A percentile compares a stretch with the other conserved stretches of the same genome.
Evolutionary conservation across 1,284 basidiomycete genomes (phyloP).

Genomic region (Ganoderma lingzhi): DNA sequence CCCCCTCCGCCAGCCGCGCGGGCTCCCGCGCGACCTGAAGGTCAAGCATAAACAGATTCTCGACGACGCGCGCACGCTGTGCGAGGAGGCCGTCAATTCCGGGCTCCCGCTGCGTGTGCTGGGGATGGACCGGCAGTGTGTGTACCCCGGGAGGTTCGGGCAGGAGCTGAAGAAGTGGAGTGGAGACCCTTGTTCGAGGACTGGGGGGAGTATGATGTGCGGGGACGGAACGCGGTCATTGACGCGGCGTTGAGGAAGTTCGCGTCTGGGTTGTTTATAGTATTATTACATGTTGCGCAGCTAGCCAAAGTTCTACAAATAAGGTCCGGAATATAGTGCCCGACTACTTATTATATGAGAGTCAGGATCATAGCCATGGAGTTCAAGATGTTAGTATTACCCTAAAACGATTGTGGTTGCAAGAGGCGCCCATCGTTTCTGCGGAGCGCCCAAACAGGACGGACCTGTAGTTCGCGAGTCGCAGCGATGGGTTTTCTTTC

Average conservation of each 20-base stretch:
- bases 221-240: not conserved
- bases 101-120: not conserved
- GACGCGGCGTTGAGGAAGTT: not conserved
- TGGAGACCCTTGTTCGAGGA: not conserved
- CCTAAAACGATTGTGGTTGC: not conserved
- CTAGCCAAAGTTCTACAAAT: too few relatives aligned
- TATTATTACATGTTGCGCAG: too few relatives aligned
- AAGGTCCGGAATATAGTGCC: too few relatives aligned
- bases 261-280: not conserved
- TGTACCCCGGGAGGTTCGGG: not conserved
- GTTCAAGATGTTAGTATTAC: too few relatives aligned
- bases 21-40: not conserved
- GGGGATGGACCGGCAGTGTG: not conserved
- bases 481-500: not conserved
- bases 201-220: not conserved
- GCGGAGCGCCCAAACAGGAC: not conserved
- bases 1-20: not conserved
- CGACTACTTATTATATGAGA: too few relatives aligned
- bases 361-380: too few relatives aligned
- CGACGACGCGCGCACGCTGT: not conserved
- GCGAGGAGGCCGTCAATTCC: not conserved
- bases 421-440: not conserved
- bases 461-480: not conserved
- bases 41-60: not conserved
- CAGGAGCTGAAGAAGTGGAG: not conserved